Evolutionary conservation across 768 basidiomycete genomes (phyloP), one percentile per base, ranked within the genome.

Genomic region (Boletus vermiculosoides): DNA sequence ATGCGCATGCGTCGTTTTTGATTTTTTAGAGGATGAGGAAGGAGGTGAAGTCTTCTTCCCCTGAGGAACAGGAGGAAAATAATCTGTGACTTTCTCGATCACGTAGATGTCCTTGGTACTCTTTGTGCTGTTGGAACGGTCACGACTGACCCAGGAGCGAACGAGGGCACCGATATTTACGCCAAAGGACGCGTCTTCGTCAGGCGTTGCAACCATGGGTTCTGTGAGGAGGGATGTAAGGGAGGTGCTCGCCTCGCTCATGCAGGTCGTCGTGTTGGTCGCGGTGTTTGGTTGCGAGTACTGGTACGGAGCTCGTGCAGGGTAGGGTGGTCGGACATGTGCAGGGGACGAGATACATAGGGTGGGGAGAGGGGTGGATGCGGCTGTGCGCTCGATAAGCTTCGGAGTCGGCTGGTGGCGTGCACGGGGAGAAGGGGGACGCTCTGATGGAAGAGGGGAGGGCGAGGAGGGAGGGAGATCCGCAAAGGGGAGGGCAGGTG

Each of bases 341-440:
- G 69, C n/a, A 0, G 80, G 76, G 1, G 74, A 76, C 13, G 81
- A 79, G 60, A 83, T 73, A 59, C 75, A 80, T 56, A 86, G 80
- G 1, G 83, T 76, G 4, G 84, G 82, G 30, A 72, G 65, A 3
- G 71, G 67, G 1, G 60, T 64, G 42, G 70, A 62, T 20, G 61
- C 71, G 10, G 72, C 61, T 2, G 73, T 66, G 49, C 71, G 71
- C 25, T 67, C 65, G 59, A 74, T 73, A n/a, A 74, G 71, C 57
- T 73, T 73, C 33, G 71, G 73, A 1, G 71, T 71, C 2, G 65
- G 64, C 28, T 62, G 67, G 22, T n/a, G 59, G 8, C 63, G 71
- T 20, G 44, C 18, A 33, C 60, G 63, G 50, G 71, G 69, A 1
- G 62, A 61, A 13, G 62, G 57, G 46, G 65, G 60, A 33, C 54